Base-by-base conservation (phyloP, 2,329 filamentous ascomycete species). In the Hymenotorrendiella dingleyae region DNA sequence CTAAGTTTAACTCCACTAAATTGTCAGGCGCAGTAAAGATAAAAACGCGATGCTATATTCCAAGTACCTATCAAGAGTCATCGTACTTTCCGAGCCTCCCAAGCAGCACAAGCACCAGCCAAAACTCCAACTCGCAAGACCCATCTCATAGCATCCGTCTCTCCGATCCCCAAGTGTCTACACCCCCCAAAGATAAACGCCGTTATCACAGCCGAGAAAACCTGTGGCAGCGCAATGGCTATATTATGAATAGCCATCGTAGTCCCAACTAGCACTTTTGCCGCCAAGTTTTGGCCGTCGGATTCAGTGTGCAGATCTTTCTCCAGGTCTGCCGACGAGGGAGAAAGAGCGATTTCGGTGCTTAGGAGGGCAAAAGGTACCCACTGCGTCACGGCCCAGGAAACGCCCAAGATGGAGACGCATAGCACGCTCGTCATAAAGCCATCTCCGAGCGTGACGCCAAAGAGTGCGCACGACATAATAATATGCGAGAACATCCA, bases 371-470 rank as follows among this genome's bases (percentile, higher is more conserved):
- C 55, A 36, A 57, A 62, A 2, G 60, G 60, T 14, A 50, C 58
- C 56, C 55, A 60, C 29, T 54, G 55, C 1, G 57, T 62, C n/a
- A 59, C 28, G 3, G 58, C 56, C 58, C 59, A 62, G 8, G 55
- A 53, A 2, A 61, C 43, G 8, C 59, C 60, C 21, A 52, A 22
- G 8, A 43, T 28, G 14, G 42, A 40, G 9, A 53, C 42, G 12
- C 55, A 30, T 6, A 40, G 26, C 5, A 40, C 47, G 11, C 34
- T 45, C 9, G 22, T 29, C 9, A 36, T 37, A 19, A 42, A 28
- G 16, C 43, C 42, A 6, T 28, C 42, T 27, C 43, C 37, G 19
- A 56, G 30, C n/a, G 49, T 39, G 2, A 53, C 48, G 5, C 30
- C 19, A 17, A 50, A 46, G 33, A 54, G 49, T 3, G 27, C 35